These are phyloP conservation scores for Phoma herbarum DNA, from an alignment of 2,329 filamentous ascomycete species.

Conservation along the genomic window DNA sequence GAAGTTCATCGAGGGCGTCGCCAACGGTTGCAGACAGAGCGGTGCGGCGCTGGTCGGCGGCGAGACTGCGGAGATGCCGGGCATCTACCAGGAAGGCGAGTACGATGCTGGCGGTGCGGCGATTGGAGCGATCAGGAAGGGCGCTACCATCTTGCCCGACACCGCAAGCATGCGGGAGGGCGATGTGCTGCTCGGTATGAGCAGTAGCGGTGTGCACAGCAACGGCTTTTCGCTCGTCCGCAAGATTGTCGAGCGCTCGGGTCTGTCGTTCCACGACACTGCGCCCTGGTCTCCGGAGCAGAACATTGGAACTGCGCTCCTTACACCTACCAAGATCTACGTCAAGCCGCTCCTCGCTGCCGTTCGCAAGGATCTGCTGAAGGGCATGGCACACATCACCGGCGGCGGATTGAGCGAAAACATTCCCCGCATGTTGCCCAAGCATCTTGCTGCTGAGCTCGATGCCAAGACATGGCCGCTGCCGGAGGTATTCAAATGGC, in stretches of 20 bases:
- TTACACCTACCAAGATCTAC: slow-evolving; percentile 94
- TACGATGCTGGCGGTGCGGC: slow-evolving; percentile 95
- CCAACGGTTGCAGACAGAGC: slow-evolving; percentile 82
- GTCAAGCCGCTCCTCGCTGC: slow-evolving; percentile 81
- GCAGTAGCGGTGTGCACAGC: slow-evolving; percentile 88
- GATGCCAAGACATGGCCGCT: slow-evolving; percentile 79
- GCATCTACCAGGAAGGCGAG: slow-evolving; percentile 86
- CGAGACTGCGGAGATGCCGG: slow-evolving; percentile 98
- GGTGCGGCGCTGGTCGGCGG: slow-evolving; percentile 94
- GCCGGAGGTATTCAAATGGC: slow-evolving; percentile 85
- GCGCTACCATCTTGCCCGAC: slow-evolving; percentile 75
- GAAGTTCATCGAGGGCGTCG: slow-evolving; percentile 90
- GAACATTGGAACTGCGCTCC: slow-evolving; percentile 76
- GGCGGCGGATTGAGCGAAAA: slow-evolving; percentile 94
- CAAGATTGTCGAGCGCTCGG: slow-evolving; percentile 79
- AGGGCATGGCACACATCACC: slow-evolving; percentile 96
- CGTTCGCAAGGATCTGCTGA: slow-evolving; percentile 70
- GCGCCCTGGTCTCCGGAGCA: slow-evolving; percentile 77
- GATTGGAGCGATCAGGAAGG: slow-evolving; percentile 79
- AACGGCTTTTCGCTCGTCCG: slow-evolving; percentile 98
- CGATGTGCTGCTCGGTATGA: slow-evolving; percentile 85
- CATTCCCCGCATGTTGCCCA: slow-evolving; percentile 89
- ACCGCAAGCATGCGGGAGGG: slow-evolving; percentile 79
- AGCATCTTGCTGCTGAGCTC: slow-evolving; percentile 79
- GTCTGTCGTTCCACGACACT: slow-evolving; percentile 73